These are phyloP conservation scores for Daldinia loculata DNA, from an alignment of 495 filamentous ascomycete genomes.

Conservation along the genomic window DNA sequence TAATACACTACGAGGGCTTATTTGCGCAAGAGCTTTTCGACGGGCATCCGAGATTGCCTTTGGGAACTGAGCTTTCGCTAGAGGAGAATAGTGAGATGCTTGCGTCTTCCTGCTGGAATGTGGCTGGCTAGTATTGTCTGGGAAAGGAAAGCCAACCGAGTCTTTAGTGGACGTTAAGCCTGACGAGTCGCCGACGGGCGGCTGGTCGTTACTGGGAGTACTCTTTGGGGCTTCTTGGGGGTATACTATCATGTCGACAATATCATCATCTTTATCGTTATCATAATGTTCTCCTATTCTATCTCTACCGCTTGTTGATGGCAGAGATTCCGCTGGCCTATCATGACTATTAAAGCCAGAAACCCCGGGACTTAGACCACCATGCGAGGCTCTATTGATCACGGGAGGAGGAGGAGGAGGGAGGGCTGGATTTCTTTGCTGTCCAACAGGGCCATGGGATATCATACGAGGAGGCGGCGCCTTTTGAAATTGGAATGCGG, in stretches of 20 bases:
- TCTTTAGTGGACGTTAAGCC: background rate
- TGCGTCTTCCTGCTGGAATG: background rate
- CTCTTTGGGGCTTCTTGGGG: background rate
- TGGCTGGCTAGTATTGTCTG: background rate
- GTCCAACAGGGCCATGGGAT: background rate
- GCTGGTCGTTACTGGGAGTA: background rate
- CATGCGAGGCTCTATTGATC: background rate
- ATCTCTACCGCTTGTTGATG: background rate
- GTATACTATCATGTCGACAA: background rate
- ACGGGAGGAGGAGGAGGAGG: background rate
- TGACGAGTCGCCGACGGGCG: background rate
- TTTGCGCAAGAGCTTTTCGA: conserved; percentile 38
- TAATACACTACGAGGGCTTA: conserved; percentile 13
- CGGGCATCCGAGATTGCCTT: conserved; percentile 36
- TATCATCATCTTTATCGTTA: background rate
- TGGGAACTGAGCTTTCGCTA: conserved; percentile 22
- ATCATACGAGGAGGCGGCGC: conserved; percentile 8
- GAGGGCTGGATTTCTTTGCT: background rate
- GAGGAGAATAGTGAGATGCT: background rate
- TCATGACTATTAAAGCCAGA: background rate
- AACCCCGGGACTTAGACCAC: background rate
- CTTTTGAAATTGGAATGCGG: conserved; percentile 28
- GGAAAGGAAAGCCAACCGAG: conserved; percentile 22
- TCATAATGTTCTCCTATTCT: background rate
- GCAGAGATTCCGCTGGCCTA: background rate